Percentiles rank a stretch among this genome's conserved stretches.
These are phyloP conservation scores for Knoxia roxburghii DNA, from an alignment of 257 asterid genomes.

Conservation along the genomic window DNA sequence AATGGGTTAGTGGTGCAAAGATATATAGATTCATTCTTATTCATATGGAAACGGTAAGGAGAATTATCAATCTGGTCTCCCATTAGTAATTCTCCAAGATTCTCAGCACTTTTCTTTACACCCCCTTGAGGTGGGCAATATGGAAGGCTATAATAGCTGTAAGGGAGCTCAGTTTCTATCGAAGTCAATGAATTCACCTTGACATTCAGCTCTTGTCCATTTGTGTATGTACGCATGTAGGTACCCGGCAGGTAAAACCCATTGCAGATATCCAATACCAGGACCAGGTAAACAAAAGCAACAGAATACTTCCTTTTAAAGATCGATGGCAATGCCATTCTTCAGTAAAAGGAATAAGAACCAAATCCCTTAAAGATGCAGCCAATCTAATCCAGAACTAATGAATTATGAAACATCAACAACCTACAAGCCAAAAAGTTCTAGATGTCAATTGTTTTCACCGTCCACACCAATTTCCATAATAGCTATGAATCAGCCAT, in stretches of 20 bases:
- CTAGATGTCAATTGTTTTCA: background rate
- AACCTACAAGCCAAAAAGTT: slow-evolving; percentile 10
- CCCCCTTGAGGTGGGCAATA: slow-evolving; percentile 59
- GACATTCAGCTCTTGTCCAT: slow-evolving; percentile 42
- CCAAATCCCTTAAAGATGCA: slow-evolving; percentile 24
- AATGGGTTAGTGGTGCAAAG: slow-evolving; percentile 62
- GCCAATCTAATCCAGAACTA: slow-evolving; percentile 26
- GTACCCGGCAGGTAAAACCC: slow-evolving; percentile 83
- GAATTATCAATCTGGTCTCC: slow-evolving; percentile 84
- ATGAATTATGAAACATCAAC: slow-evolving; percentile 15
- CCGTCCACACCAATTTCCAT: background rate
- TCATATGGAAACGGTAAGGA: slow-evolving; percentile 67
- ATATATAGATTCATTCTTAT: slow-evolving; percentile 56
- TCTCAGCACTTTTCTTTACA: slow-evolving; percentile 74
- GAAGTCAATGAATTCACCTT: slow-evolving; percentile 82
- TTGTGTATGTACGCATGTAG: slow-evolving; percentile 63
- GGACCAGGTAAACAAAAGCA: slow-evolving; percentile 38
- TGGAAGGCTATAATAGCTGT: slow-evolving; percentile 70
- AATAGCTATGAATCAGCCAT: background rate
- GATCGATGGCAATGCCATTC: slow-evolving; percentile 53
- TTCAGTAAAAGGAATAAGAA: slow-evolving; percentile 33
- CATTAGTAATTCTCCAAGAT: slow-evolving; percentile 76
- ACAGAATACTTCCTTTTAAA: slow-evolving; percentile 46
- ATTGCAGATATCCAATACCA: slow-evolving; percentile 43
- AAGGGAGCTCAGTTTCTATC: slow-evolving; percentile 77